These are phyloP conservation scores for Pleomassaria siparia DNA, from an alignment of 2,329 filamentous ascomycete genomes.

Conservation along the genomic window DNA sequence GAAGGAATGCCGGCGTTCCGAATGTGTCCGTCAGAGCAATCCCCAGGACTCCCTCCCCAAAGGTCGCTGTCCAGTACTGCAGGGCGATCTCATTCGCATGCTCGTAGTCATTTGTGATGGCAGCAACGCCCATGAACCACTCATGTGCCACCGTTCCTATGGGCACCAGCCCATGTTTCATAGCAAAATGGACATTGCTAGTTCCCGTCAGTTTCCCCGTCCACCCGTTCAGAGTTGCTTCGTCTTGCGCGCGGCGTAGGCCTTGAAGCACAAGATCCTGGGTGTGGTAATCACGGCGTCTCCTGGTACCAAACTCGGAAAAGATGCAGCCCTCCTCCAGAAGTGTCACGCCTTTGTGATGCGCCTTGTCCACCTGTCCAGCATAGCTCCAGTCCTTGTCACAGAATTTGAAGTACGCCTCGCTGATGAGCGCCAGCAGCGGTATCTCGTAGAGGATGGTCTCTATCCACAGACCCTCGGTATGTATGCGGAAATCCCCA, in stretches of 20 bases:
- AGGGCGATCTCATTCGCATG: constrained; percentile 82
- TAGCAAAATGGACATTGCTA: constrained; percentile 95
- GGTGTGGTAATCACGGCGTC: constrained; percentile 90
- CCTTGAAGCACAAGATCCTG: constrained; percentile 90
- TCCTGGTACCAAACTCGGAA: constrained; percentile 90
- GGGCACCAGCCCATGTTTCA: constrained; percentile 82
- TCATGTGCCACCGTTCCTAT: constrained; percentile 94
- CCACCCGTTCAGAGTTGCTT: constrained; percentile 65
- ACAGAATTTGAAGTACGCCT: constrained; percentile 97
- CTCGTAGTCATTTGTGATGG: constrained; percentile 83
- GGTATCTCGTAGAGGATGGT: constrained; percentile 99
- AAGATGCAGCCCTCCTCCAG: constrained; percentile 82
- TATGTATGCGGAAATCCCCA: constrained; percentile 75
- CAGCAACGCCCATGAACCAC: constrained; percentile 99
- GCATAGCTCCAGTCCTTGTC: constrained; percentile 90
- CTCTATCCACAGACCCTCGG: constrained; percentile 85
- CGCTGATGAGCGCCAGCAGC: constrained; percentile 84
- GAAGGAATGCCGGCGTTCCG: constrained; percentile 85
- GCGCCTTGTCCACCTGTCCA: constrained; percentile 82
- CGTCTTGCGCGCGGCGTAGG: constrained; percentile 74
- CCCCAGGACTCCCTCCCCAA: constrained; percentile 78
- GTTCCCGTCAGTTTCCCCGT: constrained; percentile 80
- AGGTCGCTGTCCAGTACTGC: constrained; percentile 86
- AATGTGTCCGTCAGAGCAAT: constrained; percentile 97
- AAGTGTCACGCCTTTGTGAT: constrained; percentile 74